A percentile compares a stretch with the other conserved stretches of the same genome.
These are phyloP conservation scores for Sporisorium sorghi DNA, from an alignment of 1,284 basidiomycete species.

Conservation along the genomic window DNA sequence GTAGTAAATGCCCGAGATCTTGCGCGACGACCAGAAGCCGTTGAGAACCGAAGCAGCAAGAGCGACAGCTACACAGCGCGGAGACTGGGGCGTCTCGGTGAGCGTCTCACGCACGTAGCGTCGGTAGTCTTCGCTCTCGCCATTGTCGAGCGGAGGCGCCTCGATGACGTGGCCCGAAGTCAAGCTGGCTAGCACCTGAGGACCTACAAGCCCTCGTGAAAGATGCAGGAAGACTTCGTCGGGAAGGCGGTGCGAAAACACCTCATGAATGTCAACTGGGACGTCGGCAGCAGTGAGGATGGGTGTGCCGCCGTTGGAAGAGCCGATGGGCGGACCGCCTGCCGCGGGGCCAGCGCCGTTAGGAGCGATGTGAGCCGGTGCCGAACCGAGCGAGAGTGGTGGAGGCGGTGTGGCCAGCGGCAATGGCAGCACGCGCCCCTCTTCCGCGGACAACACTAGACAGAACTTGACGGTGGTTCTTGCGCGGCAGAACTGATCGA, in stretches of 20 bases:
- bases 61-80: conserved; percentile 83
- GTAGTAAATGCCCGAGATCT: conserved; percentile 63
- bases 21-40: conserved; percentile 65
- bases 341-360: conserved; percentile 70
- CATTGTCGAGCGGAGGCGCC: conserved; percentile 89
- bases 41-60: conserved; percentile 61
- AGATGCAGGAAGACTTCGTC: conserved; percentile 97
- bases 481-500: conserved; percentile 88
- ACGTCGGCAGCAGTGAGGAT: conserved; percentile 82
- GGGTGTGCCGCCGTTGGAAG: conserved; percentile 72
- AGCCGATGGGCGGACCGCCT: conserved; percentile 74
- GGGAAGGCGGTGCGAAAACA: conserved; percentile 93
- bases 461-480: conserved; percentile 93
- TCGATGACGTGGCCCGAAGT: conserved; percentile 85
- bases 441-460: conserved; percentile 87
- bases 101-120: conserved; percentile 95
- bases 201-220: conserved; percentile 87
- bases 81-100: conserved; percentile 87
- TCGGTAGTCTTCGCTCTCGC: conserved; percentile 92
- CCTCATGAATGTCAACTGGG: conserved; percentile 89
- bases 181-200: conserved; percentile 89
- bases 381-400: conserved; percentile 55
- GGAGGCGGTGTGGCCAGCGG: conserved; percentile 78
- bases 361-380: conserved; percentile 18
- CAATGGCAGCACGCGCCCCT: conserved; percentile 85